Evolutionary conservation across 225 moss, liverwort and hornwort genomes (phyloP), one percentile per base, ranked within the genome.

Genomic region (Rhytidiadelphus loreus): DNA sequence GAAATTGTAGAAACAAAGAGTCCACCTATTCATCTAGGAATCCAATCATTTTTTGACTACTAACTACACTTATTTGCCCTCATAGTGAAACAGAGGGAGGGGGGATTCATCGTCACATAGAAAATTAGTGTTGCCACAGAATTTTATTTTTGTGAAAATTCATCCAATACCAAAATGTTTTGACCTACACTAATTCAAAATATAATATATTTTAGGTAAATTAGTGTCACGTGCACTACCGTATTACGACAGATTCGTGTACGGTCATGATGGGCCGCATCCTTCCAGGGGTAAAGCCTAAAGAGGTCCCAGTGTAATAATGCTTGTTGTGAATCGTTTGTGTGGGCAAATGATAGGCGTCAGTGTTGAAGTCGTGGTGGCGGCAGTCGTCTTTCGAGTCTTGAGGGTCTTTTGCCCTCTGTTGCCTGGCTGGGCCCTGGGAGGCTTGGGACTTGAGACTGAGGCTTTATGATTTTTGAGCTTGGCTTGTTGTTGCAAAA

Each of bases 11-110:
- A 65, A 65, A 35, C 3, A 65, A 65, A 35, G 0, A 64, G 18
- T 18, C 0, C 18, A 64, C 64, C 5, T 64, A 33, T 9, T 29
- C 64, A 64, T 64, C 5, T 18, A 35, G 33, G 63, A 64, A 64
- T 64, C 33, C 33, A 18, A 64, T 33, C 9, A 20, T 19, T 37
- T 65, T 35, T 33, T 17, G 52, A 18, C 18, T 35, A 18, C 18
- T 35, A 35, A 9, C 18, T 33, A 64, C 9, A 33, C 3, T 33
- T 64, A 30, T 17, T 32, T 33, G 18, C 9, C 63, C 9, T 63
- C 5, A 17, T 10, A 6, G 0, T 61, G 12, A 29, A 6, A 29
- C 2, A 14, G 1, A 29, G 14, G 12, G 26, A 6, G 29, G 7
- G 12, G 13, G 6, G 15, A 13, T 13, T 14, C 8, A 15, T 4